Evolutionary conservation across 176 grass and related monocot species (phyloP), one percentile per base, ranked within the genome.

Genomic region (Panicum miliaceum): DNA sequence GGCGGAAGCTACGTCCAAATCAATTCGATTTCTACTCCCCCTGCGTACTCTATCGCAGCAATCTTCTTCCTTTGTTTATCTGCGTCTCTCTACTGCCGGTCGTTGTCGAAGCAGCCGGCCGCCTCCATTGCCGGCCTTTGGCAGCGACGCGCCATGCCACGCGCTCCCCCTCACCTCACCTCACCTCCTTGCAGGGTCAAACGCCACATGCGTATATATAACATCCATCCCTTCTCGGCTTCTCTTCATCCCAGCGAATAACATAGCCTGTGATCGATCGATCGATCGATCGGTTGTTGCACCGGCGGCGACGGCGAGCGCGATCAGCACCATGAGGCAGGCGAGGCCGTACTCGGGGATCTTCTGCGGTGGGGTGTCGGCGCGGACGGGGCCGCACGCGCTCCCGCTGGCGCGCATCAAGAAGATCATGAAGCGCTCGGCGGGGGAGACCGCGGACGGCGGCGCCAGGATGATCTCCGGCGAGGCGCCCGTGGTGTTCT

Each of bases 361-460:
- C 22, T 86, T 86, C 79, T 12, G 79, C 58, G 74, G 84, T 75
- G 83, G 88, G 7, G 82, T 88, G 38, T 81, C 88, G 56, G 68
- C 85, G 29, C 51, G 91, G 68, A 93, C 88, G 34, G 92, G 92
- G 0, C 92, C 88, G 63, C 92, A 93, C 83, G 73, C 86, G 58
- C 92, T 94, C 20, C 92, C 92, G 66, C 86, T 94, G 53, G 92
- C 92, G 25, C 77, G 92, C 70, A 91, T 94, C 80, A 94, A 94
- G 83, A 88, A 91, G 92, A 91, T 94, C 84, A 94, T 94, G 89
- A 91, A 91, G 84, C 86, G 58, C 15, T 89, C 83, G 22, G 81
- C 89, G 76, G 84, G 84, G 71, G 81, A 80, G 67, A 22, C 35
- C 37, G 64, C 18, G 57, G 81, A 47, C 50, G 42, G 73, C 16